Evolutionary conservation across 78 protist species (phyloP).

Genomic region (Tieghemostelium lacteum): DNA sequence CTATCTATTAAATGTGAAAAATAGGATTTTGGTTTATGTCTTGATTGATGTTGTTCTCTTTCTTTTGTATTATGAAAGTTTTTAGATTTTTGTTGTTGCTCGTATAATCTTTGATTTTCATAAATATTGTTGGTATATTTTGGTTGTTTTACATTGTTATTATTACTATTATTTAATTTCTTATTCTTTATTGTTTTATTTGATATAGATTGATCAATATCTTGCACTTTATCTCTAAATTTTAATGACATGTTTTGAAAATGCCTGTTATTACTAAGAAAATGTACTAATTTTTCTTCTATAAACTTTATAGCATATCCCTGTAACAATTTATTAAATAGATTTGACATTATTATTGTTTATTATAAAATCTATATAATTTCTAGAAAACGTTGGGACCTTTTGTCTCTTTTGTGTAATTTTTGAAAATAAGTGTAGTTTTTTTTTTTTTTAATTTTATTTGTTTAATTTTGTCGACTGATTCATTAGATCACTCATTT

Average conservation of each 20-base stretch:
- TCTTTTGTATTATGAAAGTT: background rate
- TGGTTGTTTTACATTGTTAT: background rate
- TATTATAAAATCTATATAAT: too few relatives aligned
- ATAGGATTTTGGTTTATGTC: background rate
- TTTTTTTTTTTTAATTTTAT: too few relatives aligned
- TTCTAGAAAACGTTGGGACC: too few relatives aligned
- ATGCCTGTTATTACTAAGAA: background rate
- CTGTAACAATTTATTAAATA: too few relatives aligned
- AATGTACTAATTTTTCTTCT: constrained; percentile 3
- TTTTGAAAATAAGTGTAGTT: too few relatives aligned
- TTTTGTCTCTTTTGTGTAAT: too few relatives aligned
- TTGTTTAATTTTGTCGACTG: too few relatives aligned
- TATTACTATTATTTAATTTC: background rate
- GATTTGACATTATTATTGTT: too few relatives aligned
- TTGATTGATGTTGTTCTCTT: background rate
- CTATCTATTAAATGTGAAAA: constrained; percentile 8
- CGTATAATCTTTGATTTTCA: constrained; percentile 20
- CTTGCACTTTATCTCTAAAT: constrained; percentile 10
- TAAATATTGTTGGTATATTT: constrained; percentile 2
- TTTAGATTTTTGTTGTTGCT: background rate
- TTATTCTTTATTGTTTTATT: background rate
- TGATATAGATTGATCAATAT: background rate
- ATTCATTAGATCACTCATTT: too few relatives aligned
- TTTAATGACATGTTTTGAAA: constrained; percentile 20
- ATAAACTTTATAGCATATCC: background rate